Conservation (phyloP, 805 yeast species). For the Cyberlindnera mycetangii region DNA sequence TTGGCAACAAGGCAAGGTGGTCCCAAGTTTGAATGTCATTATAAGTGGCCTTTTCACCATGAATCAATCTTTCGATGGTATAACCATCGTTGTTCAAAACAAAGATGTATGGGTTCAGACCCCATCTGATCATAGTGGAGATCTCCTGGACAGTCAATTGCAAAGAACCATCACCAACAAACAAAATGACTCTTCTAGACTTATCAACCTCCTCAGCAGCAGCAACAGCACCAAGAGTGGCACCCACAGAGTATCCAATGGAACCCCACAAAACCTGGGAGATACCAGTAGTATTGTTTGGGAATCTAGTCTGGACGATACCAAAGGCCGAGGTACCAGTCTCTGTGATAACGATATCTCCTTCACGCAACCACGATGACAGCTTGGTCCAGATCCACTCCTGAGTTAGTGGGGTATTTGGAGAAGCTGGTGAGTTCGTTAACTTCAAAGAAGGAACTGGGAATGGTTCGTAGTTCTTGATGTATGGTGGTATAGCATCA, state of each 20-base stretch:
- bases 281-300: constrained; percentile 58
- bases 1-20: constrained; percentile 52
- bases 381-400: constrained; percentile 69
- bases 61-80: constrained; percentile 72
- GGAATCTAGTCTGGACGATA: constrained; percentile 63
- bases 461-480: constrained; percentile 44
- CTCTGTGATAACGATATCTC: constrained; percentile 66
- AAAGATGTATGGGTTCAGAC: constrained; percentile 63
- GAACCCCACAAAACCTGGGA: constrained; percentile 79
- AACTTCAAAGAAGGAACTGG: constrained; percentile 54
- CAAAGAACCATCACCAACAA: constrained; percentile 74
- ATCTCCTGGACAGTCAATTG: constrained; percentile 75
- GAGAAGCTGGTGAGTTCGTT: constrained; percentile 42
- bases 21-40: constrained; percentile 71
- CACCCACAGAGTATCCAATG: constrained; percentile 69
- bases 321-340: constrained; percentile 79
- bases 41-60: constrained; percentile 62
- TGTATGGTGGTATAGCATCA: constrained; percentile 35
- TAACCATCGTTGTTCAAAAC: constrained; percentile 71
- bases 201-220: constrained; percentile 65
- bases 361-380: constrained; percentile 59
- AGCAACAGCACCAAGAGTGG: constrained; percentile 64
- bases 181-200: constrained; percentile 58
- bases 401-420: constrained; percentile 51
- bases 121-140: constrained; percentile 66